Conservation (phyloP, 495 filamentous ascomycete genomes). For the Aspergillus carlsbadensis region DNA sequence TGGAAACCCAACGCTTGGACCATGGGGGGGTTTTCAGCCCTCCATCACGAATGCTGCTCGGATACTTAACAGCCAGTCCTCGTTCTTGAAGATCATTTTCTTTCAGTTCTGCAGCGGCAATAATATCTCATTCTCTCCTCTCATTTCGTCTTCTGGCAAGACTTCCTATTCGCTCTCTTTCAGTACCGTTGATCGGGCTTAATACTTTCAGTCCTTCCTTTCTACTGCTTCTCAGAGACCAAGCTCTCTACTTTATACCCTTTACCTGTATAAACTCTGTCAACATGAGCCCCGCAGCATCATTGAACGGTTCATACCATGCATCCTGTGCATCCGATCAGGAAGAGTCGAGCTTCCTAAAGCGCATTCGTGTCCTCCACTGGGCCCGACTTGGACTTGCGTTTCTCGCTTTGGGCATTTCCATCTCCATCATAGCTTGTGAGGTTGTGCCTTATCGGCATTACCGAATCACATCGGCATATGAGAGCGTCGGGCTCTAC, state of each 20-base stretch:
- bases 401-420: slow-evolving; percentile 28
- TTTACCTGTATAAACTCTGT: slow-evolving; percentile 7
- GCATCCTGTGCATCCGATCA: slow-evolving; percentile 33
- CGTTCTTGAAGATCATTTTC: neutral
- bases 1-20: slow-evolving; percentile 1
- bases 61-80: neutral
- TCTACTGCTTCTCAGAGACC: neutral
- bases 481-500: slow-evolving; percentile 37
- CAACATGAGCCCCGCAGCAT: slow-evolving; percentile 30
- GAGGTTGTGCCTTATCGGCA: slow-evolving; percentile 40
- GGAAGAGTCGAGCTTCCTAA: slow-evolving; percentile 40
- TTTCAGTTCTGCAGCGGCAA: neutral
- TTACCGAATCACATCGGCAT: slow-evolving; percentile 38
- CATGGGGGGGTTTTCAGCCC: neutral
- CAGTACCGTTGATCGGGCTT: slow-evolving; percentile 5
- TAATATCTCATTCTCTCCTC: slow-evolving; percentile 3
- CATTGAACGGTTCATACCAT: slow-evolving; percentile 28
- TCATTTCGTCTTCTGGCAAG: slow-evolving; percentile 19
- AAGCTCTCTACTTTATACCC: neutral
- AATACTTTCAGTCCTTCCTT: neutral
- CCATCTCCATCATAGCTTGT: slow-evolving; percentile 42
- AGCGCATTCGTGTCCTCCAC: slow-evolving; percentile 36
- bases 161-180: slow-evolving; percentile 1
- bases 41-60: neutral
- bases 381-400: slow-evolving; percentile 39